phyloP scores from a whole-genome alignment of 768 basidiomycete species.

The Termitomyces heimii region DNA sequence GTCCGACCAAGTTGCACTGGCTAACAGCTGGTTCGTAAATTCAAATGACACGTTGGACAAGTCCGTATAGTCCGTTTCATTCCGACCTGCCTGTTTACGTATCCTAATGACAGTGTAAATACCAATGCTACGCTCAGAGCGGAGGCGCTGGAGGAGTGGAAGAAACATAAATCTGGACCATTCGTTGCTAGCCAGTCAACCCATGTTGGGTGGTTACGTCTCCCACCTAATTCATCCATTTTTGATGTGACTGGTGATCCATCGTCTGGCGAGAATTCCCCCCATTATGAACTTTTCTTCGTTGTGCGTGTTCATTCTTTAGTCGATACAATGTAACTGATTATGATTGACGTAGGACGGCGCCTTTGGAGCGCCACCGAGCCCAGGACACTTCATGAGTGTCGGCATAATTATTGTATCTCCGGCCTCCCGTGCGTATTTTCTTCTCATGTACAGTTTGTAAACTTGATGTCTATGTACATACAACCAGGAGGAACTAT shows the following conservation, averaged over 20 bases:
- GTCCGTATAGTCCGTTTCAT: not conserved
- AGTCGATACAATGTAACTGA: too few relatives aligned
- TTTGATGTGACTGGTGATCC: slow-evolving; percentile 19
- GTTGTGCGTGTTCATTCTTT: not conserved
- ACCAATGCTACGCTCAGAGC: slow-evolving; percentile 8
- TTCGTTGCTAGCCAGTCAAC: slow-evolving; percentile 12
- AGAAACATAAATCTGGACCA: slow-evolving; percentile 14
- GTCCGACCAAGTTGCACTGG: slow-evolving; percentile 20
- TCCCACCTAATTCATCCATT: slow-evolving; percentile 11
- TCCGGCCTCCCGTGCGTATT: slow-evolving; percentile 17
- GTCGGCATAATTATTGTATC: not conserved
- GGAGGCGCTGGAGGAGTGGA: slow-evolving; percentile 17
- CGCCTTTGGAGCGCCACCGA: not conserved
- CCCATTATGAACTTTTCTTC: slow-evolving; percentile 8
- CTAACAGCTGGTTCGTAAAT: slow-evolving; percentile 20
- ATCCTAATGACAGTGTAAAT: not conserved
- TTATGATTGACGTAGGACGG: not conserved
- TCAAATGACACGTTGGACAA: slow-evolving; percentile 18
- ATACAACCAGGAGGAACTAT: slow-evolving; percentile 20
- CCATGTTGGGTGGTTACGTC: slow-evolving; percentile 18
- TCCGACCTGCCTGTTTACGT: not conserved
- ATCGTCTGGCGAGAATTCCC: slow-evolving; percentile 16
- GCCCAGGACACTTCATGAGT: not conserved
- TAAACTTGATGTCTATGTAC: too few relatives aligned
- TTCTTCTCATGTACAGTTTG: not conserved